These are phyloP conservation scores for Isabelozyma rhagii DNA, from an alignment of 805 yeast species.

Conservation along the genomic window DNA sequence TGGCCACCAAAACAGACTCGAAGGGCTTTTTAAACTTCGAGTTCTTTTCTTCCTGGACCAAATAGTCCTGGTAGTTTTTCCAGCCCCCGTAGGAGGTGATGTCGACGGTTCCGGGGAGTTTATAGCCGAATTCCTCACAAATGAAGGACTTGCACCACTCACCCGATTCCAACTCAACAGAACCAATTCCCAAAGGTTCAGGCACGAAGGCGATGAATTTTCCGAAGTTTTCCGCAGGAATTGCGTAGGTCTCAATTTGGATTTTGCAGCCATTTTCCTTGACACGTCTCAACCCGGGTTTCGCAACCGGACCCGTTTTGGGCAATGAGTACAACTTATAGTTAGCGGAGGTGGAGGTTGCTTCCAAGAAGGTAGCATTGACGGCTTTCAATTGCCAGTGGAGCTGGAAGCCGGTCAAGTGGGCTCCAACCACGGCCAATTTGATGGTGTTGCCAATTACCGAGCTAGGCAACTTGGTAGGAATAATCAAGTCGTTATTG, in stretches of 20 bases:
- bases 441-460: conserved; percentile 42
- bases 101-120: conserved; percentile 66
- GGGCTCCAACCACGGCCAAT: conserved; percentile 96
- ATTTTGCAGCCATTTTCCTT: conserved; percentile 54
- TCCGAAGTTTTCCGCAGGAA: conserved; percentile 79
- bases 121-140: conserved; percentile 88
- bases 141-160: conserved; percentile 89
- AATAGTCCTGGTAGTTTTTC: conserved; percentile 56
- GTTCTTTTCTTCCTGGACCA: conserved; percentile 21
- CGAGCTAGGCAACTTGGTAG: conserved; percentile 31
- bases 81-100: conserved; percentile 90
- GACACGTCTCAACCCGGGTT: conserved; percentile 86
- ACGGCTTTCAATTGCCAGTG: conserved; percentile 93
- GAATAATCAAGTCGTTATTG: conserved; percentile 48
- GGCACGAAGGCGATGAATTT: conserved; percentile 85
- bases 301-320: conserved; percentile 72
- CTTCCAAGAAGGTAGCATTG: conserved; percentile 64
- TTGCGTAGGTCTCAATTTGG: conserved; percentile 76
- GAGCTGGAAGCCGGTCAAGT: conserved; percentile 79
- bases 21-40: conserved; percentile 52
- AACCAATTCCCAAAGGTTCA: conserved; percentile 92
- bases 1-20: conserved; percentile 85
- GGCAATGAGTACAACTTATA: conserved; percentile 85
- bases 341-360: conserved; percentile 65
- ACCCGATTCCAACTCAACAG: conserved; percentile 79